These are phyloP conservation scores for Colletotrichum viniferum DNA, from an alignment of 2,329 filamentous ascomycete species.

Conservation along the genomic window DNA sequence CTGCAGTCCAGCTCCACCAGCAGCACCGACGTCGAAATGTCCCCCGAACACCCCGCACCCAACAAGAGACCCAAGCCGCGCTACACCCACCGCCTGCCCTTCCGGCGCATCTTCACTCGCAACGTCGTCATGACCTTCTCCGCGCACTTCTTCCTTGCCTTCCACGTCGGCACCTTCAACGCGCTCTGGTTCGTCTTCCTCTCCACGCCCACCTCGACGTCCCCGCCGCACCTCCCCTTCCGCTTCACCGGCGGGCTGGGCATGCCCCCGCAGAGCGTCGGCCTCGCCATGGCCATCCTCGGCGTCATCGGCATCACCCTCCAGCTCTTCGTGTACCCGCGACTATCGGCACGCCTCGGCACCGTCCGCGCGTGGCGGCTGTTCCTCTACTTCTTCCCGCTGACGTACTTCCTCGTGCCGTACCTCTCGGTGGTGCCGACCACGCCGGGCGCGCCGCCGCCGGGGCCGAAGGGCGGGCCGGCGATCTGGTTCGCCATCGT, in stretches of 20 bases:
- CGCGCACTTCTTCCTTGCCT: slow-evolving; percentile 71
- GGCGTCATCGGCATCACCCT: slow-evolving; percentile 77
- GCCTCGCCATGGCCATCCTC: slow-evolving; percentile 78
- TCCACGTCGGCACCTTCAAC: slow-evolving; percentile 79
- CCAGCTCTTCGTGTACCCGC: slow-evolving; percentile 75
- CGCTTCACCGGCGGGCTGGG: slow-evolving; percentile 77
- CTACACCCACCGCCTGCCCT: slow-evolving; percentile 54
- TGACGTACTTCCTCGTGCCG: slow-evolving; percentile 72
- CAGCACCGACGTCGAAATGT: slow-evolving; percentile 33
- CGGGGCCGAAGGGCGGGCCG: slow-evolving; percentile 56
- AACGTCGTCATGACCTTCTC: slow-evolving; percentile 61
- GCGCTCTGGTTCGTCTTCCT: slow-evolving; percentile 79
- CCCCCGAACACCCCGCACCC: slow-evolving; percentile 23
- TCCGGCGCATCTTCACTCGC: slow-evolving; percentile 58
- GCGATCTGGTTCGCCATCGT: slow-evolving; percentile 70
- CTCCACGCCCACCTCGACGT: slow-evolving; percentile 59
- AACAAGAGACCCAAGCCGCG: slow-evolving; percentile 28
- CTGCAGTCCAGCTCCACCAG: slow-evolving; percentile 33
- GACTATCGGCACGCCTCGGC: slow-evolving; percentile 68
- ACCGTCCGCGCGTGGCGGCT: slow-evolving; percentile 70
- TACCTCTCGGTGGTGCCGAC: slow-evolving; percentile 73
- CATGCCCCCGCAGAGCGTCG: slow-evolving; percentile 72
- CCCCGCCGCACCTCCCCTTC: slow-evolving; percentile 52
- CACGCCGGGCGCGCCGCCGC: slow-evolving; percentile 46
- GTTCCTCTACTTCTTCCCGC: slow-evolving; percentile 73